Conservation (phyloP, 1,284 basidiomycete genomes). For the Meira nashicola region DNA sequence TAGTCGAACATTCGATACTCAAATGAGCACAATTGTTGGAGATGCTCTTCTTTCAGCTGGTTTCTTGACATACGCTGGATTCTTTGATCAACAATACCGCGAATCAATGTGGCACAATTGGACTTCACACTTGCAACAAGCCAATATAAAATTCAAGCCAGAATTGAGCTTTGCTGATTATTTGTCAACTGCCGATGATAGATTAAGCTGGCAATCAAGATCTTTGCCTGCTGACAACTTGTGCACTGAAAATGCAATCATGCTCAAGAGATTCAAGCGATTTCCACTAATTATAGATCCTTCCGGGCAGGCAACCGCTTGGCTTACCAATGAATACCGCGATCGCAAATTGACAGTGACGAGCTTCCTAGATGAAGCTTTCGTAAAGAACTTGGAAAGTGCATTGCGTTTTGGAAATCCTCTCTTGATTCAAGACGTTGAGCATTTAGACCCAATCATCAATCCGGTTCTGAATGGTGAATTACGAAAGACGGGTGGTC, state of each 20-base stretch:
- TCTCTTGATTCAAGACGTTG: conserved; percentile 93
- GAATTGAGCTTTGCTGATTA: conserved; percentile 93
- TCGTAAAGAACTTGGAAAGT: conserved; percentile 95
- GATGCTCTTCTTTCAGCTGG: conserved; percentile 94
- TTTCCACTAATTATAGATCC: conserved; percentile 98
- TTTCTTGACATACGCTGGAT: conserved; percentile 94
- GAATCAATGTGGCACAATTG: conserved; percentile 96
- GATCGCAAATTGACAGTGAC: conserved; percentile 96
- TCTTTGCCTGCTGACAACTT: conserved; percentile 89
- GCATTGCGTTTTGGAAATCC: conserved; percentile 99
- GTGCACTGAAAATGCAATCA: conserved; percentile 97
- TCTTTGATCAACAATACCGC: conserved; percentile 98
- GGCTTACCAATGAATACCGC: conserved; percentile 89
- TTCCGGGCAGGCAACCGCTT: conserved; percentile 93
- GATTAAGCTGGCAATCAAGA: conserved; percentile 90
- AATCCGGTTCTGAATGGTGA: conserved; percentile 97
- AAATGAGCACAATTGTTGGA: conserved; percentile 98
- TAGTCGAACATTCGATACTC: conserved; percentile 90
- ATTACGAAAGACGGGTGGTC: conserved; percentile 78
- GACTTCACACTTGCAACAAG: conserved; percentile 79
- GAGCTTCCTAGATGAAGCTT: conserved; percentile 96
- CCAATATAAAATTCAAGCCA: conserved; percentile 85
- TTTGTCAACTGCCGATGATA: conserved; percentile 92
- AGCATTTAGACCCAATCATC: conserved; percentile 93
- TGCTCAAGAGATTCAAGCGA: conserved; percentile 88